A percentile compares a stretch with the other conserved stretches of the same genome.
These are phyloP conservation scores for Penicillium verhagenii DNA, from an alignment of 495 filamentous ascomycete genomes.

Conservation along the genomic window DNA sequence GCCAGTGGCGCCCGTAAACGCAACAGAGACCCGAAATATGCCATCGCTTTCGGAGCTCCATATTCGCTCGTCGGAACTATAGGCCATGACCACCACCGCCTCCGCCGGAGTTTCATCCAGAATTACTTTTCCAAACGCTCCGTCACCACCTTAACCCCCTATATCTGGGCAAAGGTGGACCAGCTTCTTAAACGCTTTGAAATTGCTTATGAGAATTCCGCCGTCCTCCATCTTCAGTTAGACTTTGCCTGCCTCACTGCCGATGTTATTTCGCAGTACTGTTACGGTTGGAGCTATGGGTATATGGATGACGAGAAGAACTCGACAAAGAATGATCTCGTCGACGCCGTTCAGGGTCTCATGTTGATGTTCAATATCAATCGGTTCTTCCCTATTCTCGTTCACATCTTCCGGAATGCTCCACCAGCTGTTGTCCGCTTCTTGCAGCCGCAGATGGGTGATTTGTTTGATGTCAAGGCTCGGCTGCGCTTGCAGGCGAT, in stretches of 20 bases:
- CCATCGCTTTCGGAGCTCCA: neutral
- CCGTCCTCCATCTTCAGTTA: conserved; percentile 33
- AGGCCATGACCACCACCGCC: conserved; percentile 1
- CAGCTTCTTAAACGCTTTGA: conserved; percentile 8
- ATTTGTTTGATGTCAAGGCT: conserved; percentile 21
- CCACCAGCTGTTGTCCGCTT: conserved; percentile 18
- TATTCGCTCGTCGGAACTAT: conserved; percentile 2
- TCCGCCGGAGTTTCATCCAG: conserved; percentile 2
- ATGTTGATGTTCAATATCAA: neutral
- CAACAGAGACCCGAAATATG: neutral
- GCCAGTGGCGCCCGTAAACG: neutral
- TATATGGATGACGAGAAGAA: conserved; percentile 12
- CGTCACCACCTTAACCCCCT: neutral
- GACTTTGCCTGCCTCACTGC: conserved; percentile 40
- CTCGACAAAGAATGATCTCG: conserved; percentile 2
- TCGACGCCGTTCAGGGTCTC: conserved; percentile 8
- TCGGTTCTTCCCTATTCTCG: conserved; percentile 6
- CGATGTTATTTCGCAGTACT: conserved; percentile 48
- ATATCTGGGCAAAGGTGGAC: neutral
- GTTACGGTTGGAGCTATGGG: conserved; percentile 27
- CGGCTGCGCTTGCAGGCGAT: conserved; percentile 16
- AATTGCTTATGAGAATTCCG: neutral
- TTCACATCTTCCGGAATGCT: conserved; percentile 10
- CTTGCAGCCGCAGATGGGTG: conserved; percentile 24
- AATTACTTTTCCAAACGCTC: conserved; percentile 7